A percentile compares a stretch with the other conserved stretches of the same genome.
phyloP scores from a whole-genome alignment of 345 rosid genomes.

The sweet orange (Citrus sinensis) region DNA sequence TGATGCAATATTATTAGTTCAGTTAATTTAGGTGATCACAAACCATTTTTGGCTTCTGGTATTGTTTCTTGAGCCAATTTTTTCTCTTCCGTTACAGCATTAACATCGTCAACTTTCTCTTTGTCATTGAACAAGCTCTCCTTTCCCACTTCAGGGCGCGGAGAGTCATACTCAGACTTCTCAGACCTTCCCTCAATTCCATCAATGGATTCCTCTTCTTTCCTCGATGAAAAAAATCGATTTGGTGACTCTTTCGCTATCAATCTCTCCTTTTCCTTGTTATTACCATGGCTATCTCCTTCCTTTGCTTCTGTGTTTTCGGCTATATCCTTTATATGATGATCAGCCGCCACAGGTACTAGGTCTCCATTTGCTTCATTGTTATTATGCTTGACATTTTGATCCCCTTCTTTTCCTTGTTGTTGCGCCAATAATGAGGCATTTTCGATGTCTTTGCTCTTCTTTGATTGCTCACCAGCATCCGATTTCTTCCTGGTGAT shows the following conservation, averaged over 20 bases:
- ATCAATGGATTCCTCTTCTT: slow-evolving; percentile 29
- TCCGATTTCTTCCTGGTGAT: slow-evolving; percentile 41
- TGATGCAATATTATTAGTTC: not conserved
- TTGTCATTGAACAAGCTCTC: slow-evolving; percentile 11
- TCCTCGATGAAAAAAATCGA: slow-evolving; percentile 30
- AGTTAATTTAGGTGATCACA: not conserved
- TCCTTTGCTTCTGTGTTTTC: slow-evolving; percentile 4
- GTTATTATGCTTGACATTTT: not conserved
- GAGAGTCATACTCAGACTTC: slow-evolving; percentile 27
- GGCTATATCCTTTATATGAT: slow-evolving; percentile 12
- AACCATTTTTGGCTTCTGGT: slow-evolving; percentile 15
- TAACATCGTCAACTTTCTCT: slow-evolving; percentile 1
- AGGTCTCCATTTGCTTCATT: not conserved
- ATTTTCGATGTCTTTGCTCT: not conserved
- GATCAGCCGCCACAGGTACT: slow-evolving; percentile 6
- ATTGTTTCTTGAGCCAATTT: not conserved
- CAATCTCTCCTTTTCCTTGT: slow-evolving; percentile 7
- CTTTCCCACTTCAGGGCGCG: slow-evolving; percentile 12
- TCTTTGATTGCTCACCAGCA: slow-evolving; percentile 8
- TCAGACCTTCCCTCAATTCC: slow-evolving; percentile 22
- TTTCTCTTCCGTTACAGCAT: not conserved
- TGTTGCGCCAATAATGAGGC: slow-evolving; percentile 11
- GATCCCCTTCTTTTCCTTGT: not conserved
- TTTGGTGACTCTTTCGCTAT: slow-evolving; percentile 21
- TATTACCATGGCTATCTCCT: not conserved